These are phyloP conservation scores for Suhomyces tanzawaensis DNA, from an alignment of 805 yeast species.

Conservation along the genomic window DNA sequence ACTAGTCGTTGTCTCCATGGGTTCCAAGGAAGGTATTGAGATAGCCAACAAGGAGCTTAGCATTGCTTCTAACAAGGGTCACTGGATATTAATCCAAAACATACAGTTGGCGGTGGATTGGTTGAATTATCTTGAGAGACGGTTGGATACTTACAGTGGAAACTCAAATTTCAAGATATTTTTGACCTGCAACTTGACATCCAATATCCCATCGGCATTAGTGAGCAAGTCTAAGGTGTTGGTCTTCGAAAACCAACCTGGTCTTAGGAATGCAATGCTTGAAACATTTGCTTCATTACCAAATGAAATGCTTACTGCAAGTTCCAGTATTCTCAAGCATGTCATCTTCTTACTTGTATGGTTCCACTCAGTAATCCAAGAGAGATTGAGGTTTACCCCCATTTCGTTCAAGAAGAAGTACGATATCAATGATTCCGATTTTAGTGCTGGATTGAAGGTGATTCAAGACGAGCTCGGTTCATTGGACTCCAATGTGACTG, in stretches of 20 bases:
- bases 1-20: conserved; percentile 60
- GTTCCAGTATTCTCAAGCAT: conserved; percentile 45
- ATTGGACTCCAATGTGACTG: conserved; percentile 8
- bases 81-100: conserved; percentile 80
- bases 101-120: conserved; percentile 69
- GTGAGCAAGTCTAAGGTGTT: conserved; percentile 54
- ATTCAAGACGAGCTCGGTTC: conserved; percentile 40
- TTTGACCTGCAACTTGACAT: conserved; percentile 56
- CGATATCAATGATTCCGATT: conserved; percentile 76
- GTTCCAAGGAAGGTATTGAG: conserved; percentile 62
- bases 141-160: conserved; percentile 28
- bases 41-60: conserved; percentile 55
- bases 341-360: conserved; percentile 59
- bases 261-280: conserved; percentile 48
- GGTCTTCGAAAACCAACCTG: conserved; percentile 61
- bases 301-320: conserved; percentile 12
- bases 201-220: conserved; percentile 54
- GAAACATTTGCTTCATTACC: conserved; percentile 32
- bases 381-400: conserved; percentile 58
- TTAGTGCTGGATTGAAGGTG: conserved; percentile 46
- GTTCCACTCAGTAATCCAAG: conserved; percentile 66
- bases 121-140: conserved; percentile 54
- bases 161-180: conserved; percentile 51
- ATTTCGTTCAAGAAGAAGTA: conserved; percentile 59
- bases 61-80: conserved; percentile 45